These are phyloP conservation scores for Fulvia fulva DNA, from an alignment of 2,329 filamentous ascomycete genomes.

Conservation along the genomic window DNA sequence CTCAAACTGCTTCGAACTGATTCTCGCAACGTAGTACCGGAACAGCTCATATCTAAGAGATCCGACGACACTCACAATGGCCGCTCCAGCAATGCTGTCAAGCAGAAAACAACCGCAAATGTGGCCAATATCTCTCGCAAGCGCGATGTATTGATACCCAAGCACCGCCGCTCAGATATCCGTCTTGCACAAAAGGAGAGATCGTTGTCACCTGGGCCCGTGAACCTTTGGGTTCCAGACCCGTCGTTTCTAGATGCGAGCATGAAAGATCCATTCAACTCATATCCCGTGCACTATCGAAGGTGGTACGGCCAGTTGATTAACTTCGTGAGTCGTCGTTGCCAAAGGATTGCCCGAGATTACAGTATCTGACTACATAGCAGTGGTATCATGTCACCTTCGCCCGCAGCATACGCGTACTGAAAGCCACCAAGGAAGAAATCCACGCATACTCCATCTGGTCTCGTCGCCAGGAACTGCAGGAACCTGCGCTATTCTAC, in stretches of 20 bases:
- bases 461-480: conserved; percentile 18
- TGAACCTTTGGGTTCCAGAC: conserved; percentile 12
- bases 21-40: neutral
- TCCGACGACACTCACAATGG: neutral
- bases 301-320: conserved; percentile 22
- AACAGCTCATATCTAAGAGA: neutral
- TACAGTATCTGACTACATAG: neutral
- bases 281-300: conserved; percentile 21
- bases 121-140: conserved; percentile 5
- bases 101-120: neutral
- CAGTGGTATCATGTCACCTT: conserved; percentile 19
- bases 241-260: conserved; percentile 16
- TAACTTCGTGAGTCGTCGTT: conserved; percentile 8
- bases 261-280: conserved; percentile 21
- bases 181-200: neutral
- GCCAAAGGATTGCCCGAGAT: no score
- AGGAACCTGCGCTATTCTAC: conserved; percentile 23
- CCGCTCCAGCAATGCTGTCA: neutral
- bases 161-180: neutral
- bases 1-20: conserved; percentile 1
- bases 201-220: conserved; percentile 12
- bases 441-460: conserved; percentile 17
- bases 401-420: conserved; percentile 12
- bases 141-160: neutral
- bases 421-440: conserved; percentile 16